Evolutionary conservation across 768 basidiomycete genomes (phyloP).

Genomic region (Mycena venus): DNA sequence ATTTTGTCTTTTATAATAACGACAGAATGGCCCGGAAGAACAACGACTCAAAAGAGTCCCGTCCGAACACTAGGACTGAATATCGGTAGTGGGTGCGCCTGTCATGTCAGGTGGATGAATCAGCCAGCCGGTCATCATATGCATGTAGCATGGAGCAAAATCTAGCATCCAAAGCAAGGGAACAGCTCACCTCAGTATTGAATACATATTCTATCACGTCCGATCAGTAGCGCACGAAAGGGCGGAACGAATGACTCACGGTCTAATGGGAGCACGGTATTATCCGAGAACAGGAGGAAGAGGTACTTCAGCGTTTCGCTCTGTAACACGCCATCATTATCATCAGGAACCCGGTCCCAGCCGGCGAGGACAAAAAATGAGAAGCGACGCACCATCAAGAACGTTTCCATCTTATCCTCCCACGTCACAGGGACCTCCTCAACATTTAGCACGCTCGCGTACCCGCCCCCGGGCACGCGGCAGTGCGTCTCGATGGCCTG

Average conservation of each 20-base stretch:
- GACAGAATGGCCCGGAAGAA: neutral
- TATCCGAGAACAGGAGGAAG: slow-evolving; percentile 86
- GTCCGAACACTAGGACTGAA: slow-evolving; percentile 35
- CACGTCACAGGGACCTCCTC: slow-evolving; percentile 76
- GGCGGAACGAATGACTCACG: slow-evolving; percentile 60
- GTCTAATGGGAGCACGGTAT: slow-evolving; percentile 74
- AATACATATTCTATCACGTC: slow-evolving; percentile 82
- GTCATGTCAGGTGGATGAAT: neutral
- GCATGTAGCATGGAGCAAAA: slow-evolving; percentile 3
- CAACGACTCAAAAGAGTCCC: neutral
- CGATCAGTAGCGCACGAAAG: neutral
- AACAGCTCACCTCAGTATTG: slow-evolving; percentile 82
- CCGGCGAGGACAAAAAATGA: neutral
- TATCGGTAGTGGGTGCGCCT: slow-evolving; percentile 54
- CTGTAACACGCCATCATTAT: slow-evolving; percentile 54
- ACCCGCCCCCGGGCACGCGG: slow-evolving; percentile 82
- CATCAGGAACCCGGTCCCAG: no score
- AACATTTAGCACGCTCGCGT: slow-evolving; percentile 87
- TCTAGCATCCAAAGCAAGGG: no score
- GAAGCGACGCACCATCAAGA: slow-evolving; percentile 76
- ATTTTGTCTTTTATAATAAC: neutral
- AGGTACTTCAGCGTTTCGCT: slow-evolving; percentile 94
- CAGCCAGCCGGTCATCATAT: no score
- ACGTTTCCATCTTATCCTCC: slow-evolving; percentile 97
- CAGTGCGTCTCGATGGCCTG: slow-evolving; percentile 90